Conservation (phyloP, 2,329 filamentous ascomycete genomes). For the Orbilia ellipsospora region DNA sequence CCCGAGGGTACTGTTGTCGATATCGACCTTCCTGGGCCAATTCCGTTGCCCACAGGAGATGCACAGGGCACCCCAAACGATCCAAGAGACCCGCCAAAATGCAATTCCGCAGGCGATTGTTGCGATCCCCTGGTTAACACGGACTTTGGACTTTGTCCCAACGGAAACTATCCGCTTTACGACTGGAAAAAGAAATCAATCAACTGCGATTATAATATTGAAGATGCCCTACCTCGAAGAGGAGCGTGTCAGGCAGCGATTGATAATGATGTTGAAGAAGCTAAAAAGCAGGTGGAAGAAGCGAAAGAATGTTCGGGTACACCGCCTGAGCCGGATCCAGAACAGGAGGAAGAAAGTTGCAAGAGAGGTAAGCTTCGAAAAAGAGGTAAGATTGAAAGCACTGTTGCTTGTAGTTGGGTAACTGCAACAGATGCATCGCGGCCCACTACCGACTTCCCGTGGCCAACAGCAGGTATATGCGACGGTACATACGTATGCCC, state of each 20-base stretch:
- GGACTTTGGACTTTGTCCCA: conserved; percentile 5
- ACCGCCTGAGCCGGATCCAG: background rate
- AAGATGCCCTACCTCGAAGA: background rate
- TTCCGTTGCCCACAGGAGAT: conserved; percentile 1
- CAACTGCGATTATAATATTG: background rate
- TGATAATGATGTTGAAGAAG: conserved; percentile 6
- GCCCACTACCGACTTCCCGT: conserved; percentile 9
- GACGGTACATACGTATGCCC: background rate
- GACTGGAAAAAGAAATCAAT: background rate
- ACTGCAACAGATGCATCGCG: too few relatives aligned
- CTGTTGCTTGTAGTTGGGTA: too few relatives aligned
- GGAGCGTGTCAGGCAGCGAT: conserved; percentile 7
- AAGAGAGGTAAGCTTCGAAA: too few relatives aligned
- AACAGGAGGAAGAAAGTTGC: background rate
- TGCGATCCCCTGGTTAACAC: conserved; percentile 2
- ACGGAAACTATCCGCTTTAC: conserved; percentile 10
- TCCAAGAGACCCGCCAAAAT: background rate
- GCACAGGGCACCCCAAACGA: background rate
- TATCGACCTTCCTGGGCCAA: conserved; percentile 15
- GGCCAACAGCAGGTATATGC: background rate
- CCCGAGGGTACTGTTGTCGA: conserved; percentile 14
- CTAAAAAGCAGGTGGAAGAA: background rate
- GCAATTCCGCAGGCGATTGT: conserved; percentile 1
- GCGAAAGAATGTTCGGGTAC: conserved; percentile 5
- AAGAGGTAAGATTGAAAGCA: too few relatives aligned